Evolutionary conservation across 2,329 filamentous ascomycete genomes (phyloP).

Genomic region (Nemania abortiva): DNA sequence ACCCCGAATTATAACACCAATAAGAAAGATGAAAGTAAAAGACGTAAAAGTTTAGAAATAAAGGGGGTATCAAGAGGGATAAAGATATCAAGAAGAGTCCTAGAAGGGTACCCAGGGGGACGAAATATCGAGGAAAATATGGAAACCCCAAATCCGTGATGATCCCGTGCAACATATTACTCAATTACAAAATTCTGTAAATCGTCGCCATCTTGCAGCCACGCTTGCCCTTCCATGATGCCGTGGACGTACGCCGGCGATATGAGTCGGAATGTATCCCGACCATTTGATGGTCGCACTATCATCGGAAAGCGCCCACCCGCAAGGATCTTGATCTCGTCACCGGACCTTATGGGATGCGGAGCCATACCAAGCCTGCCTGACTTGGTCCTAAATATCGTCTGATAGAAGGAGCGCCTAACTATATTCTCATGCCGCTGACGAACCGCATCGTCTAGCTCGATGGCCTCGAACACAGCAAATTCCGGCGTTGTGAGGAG

Average conservation of each 20-base stretch:
- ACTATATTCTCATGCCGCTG: neutral
- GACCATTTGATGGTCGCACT: neutral
- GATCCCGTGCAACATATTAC: neutral
- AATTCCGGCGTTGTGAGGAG: neutral
- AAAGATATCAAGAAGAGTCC: too few relatives aligned
- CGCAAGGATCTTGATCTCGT: neutral
- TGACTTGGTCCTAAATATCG: constrained; percentile 2
- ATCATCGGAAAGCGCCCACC: constrained; percentile 1
- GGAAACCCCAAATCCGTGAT: neutral
- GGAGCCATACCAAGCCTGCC: neutral
- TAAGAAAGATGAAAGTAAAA: too few relatives aligned
- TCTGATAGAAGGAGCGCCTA: constrained; percentile 3
- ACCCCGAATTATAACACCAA: too few relatives aligned
- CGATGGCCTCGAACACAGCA: constrained; percentile 4
- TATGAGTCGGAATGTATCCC: constrained; percentile 4
- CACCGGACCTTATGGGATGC: neutral
- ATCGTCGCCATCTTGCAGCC: neutral
- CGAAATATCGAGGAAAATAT: neutral
- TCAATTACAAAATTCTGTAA: neutral
- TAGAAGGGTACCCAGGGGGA: neutral
- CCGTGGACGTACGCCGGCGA: neutral
- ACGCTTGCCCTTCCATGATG: constrained; percentile 1
- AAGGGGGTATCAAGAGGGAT: too few relatives aligned
- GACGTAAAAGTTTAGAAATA: too few relatives aligned
- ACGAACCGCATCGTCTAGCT: neutral